Conservation (phyloP, 2,329 filamentous ascomycete genomes). For the Ceratocystis albifundus region DNA sequence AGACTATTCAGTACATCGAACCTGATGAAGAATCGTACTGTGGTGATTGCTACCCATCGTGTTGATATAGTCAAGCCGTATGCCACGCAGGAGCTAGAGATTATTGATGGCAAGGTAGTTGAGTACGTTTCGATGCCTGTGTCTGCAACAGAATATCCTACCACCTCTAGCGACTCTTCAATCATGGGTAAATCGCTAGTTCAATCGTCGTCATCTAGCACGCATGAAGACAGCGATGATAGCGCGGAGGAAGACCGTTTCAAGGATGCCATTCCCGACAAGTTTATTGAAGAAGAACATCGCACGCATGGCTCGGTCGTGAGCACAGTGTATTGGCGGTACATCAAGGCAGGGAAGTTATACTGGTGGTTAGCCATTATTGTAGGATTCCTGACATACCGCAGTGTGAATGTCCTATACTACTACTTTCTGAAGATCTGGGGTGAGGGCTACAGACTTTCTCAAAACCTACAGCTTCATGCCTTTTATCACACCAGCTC, state of each 20-base stretch:
- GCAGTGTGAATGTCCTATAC: slow-evolving; percentile 52
- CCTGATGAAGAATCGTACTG: slow-evolving; percentile 52
- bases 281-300: slow-evolving; percentile 69
- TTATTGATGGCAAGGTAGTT: slow-evolving; percentile 42
- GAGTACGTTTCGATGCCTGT: not conserved
- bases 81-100: slow-evolving; percentile 61
- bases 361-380: slow-evolving; percentile 60
- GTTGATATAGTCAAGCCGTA: slow-evolving; percentile 66
- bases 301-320: slow-evolving; percentile 66
- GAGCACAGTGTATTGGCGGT: slow-evolving; percentile 67
- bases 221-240: not conserved
- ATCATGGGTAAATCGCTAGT: not conserved
- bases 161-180: not conserved
- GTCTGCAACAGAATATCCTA: not conserved
- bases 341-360: slow-evolving; percentile 68
- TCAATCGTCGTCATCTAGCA: slow-evolving; percentile 16
- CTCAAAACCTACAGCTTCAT: not conserved
- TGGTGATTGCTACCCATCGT: slow-evolving; percentile 68
- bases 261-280: slow-evolving; percentile 47
- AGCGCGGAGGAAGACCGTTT: slow-evolving; percentile 7
- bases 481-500: not conserved
- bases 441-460: slow-evolving; percentile 57
- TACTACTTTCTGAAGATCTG: slow-evolving; percentile 78
- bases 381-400: slow-evolving; percentile 49
- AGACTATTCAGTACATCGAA: slow-evolving; percentile 43